Base-by-base conservation (phyloP, 306 rosid genomes). In the Neltuma alba region DNA sequence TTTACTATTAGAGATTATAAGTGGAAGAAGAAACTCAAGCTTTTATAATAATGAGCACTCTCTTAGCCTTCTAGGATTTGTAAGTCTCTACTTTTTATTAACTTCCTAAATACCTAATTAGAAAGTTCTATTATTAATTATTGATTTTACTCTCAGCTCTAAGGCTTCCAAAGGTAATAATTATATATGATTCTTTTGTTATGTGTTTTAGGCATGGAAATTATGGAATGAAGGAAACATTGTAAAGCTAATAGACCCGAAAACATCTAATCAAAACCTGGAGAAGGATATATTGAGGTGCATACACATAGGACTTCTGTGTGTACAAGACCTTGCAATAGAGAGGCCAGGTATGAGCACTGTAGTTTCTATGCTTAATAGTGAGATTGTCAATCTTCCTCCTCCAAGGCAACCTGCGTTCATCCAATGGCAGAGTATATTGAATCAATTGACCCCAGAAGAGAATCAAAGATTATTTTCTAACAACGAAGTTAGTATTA, bases 261-360 rank as follows among this genome's bases (percentile, higher is more conserved):
- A 20, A 41, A 70, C 70, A 13, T 52, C 54, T 48, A 73, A 70
- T 69, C 23, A 37, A 27, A 30, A 8, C 40, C 23, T 47, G 41
- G 41, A 40, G n/a, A 60, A 38, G 18, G 8, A 69, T 48, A 83
- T 83, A 37, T 38, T 34, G 10, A 75, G 87, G 55, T 84, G 60
- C 48, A 76, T 80, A 71, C 81, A 84, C 76, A 70, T 79, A 30
- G 87, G 79, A 52, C 79, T 79, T 76, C 28, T 84, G 3, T 84
- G 87, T 34, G 84, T 75, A 18, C 86, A 79, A 83, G 83, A 83
- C 50, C 47, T 36, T 16, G 83, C 78, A 10, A 7, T 3, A 3
- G 83, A 83, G 0, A 60, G 86, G 16, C 80, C 55, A 14, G 16
- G 55, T 4, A 47, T 47, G 55, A 47, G 7, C 21, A 47, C n/a